Percentiles rank a stretch among this genome's conserved stretches.
Conservation (phyloP, 331 rosid species). For the Cydonia oblonga region DNA sequence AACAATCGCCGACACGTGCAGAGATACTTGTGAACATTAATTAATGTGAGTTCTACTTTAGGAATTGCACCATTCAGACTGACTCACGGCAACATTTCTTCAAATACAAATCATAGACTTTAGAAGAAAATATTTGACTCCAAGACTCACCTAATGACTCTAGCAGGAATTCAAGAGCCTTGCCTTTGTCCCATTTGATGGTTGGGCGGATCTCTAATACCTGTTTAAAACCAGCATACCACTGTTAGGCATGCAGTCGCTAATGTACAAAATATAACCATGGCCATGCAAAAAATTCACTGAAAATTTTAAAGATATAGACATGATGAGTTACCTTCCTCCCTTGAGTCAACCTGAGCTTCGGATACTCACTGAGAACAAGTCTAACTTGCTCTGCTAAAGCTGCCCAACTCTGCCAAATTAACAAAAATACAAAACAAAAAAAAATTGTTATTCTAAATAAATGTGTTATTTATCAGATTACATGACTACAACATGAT, state of each 20-base stretch:
- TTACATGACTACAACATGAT: background rate
- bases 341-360: slow-evolving; percentile 59
- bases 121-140: background rate
- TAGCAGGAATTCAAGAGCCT: slow-evolving; percentile 74
- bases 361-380: slow-evolving; percentile 62
- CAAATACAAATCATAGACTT: background rate
- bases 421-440: background rate
- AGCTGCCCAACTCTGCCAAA: slow-evolving; percentile 61
- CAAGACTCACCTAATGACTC: slow-evolving; percentile 54
- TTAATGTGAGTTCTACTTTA: background rate
- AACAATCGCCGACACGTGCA: background rate
- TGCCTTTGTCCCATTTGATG: slow-evolving; percentile 98
- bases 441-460: background rate
- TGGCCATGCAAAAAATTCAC: background rate
- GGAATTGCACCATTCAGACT: background rate
- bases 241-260: background rate
- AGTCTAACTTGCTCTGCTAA: slow-evolving; percentile 59
- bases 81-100: no score
- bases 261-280: background rate
- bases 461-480: background rate
- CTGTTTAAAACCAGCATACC: slow-evolving; percentile 12
- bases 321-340: slow-evolving; percentile 38
- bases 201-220: slow-evolving; percentile 81
- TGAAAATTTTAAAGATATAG: background rate
- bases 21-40: background rate